Conservation (phyloP, 169 alveolate species). For the Theileria sp. region DNA sequence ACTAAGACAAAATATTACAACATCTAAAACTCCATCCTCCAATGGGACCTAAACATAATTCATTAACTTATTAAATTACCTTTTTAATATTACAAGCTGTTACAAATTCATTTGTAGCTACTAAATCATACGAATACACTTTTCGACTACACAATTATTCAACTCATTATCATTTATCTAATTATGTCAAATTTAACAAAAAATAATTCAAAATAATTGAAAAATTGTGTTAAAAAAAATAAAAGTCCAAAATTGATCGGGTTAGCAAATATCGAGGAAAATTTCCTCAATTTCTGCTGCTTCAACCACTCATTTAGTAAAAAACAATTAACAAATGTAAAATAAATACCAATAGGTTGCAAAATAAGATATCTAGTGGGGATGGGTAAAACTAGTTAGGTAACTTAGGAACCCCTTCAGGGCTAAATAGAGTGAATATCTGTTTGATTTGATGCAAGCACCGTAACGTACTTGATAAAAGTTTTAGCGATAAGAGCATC, state of each 20-base stretch:
- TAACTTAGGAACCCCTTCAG: not conserved
- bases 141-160: conserved; percentile 22
- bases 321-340: too few relatives aligned
- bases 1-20: conserved; percentile 79
- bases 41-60: conserved; percentile 78
- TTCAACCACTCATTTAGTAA: too few relatives aligned
- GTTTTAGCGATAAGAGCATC: conserved; percentile 73
- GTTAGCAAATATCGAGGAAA: too few relatives aligned
- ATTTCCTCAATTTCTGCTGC: too few relatives aligned
- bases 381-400: too few relatives aligned
- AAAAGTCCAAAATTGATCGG: too few relatives aligned
- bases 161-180: too few relatives aligned
- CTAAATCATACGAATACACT: conserved; percentile 75
- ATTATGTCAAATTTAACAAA: too few relatives aligned
- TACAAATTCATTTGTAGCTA: conserved; percentile 65
- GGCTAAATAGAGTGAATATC: not conserved
- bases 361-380: too few relatives aligned
- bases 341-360: too few relatives aligned
- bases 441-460: not conserved
- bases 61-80: conserved; percentile 14
- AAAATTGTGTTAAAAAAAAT: too few relatives aligned
- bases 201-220: too few relatives aligned
- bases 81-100: conserved; percentile 78
- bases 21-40: conserved; percentile 54
- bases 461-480: conserved; percentile 24